phyloP scores from a whole-genome alignment of 345 rosid genomes.

The Pugionium dolabratum region DNA sequence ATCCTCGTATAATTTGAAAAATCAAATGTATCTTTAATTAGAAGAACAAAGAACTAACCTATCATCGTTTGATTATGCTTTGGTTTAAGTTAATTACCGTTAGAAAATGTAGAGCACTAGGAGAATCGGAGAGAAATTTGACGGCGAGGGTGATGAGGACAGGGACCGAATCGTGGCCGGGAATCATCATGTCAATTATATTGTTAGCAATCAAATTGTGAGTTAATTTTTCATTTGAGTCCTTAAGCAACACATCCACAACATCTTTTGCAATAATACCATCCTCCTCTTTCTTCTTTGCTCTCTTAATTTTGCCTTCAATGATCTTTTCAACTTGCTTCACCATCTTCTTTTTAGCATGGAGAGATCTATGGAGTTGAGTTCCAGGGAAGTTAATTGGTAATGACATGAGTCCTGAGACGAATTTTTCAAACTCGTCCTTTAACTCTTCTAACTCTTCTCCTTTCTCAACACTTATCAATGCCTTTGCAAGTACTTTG shows the following conservation, averaged over 20 bases:
- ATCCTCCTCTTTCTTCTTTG: conserved; percentile 40
- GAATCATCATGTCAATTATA: conserved; percentile 98
- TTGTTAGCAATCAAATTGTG: conserved; percentile 80
- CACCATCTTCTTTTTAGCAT: conserved; percentile 95
- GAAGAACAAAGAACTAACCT: neutral
- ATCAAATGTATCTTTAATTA: neutral
- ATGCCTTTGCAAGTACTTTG: conserved; percentile 79
- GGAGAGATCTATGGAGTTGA: conserved; percentile 82
- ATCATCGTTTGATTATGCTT: neutral
- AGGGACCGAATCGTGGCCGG: conserved; percentile 98
- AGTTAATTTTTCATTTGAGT: conserved; percentile 54
- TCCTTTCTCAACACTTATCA: conserved; percentile 90
- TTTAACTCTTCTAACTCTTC: conserved; percentile 68
- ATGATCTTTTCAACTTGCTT: conserved; percentile 61
- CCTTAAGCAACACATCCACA: conserved; percentile 70
- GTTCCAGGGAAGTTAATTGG: conserved; percentile 89
- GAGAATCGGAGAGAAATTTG: conserved; percentile 81
- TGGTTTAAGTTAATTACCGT: conserved; percentile 47
- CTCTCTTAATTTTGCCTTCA: conserved; percentile 39
- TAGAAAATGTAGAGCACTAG: conserved; percentile 67
- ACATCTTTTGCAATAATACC: conserved; percentile 55
- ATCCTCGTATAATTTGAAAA: neutral
- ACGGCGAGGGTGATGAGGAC: conserved; percentile 87
- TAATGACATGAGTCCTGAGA: conserved; percentile 86
- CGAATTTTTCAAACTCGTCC: conserved; percentile 77